These are phyloP conservation scores for Penicillium taxi DNA, from an alignment of 495 filamentous ascomycete species.

Conservation along the genomic window DNA sequence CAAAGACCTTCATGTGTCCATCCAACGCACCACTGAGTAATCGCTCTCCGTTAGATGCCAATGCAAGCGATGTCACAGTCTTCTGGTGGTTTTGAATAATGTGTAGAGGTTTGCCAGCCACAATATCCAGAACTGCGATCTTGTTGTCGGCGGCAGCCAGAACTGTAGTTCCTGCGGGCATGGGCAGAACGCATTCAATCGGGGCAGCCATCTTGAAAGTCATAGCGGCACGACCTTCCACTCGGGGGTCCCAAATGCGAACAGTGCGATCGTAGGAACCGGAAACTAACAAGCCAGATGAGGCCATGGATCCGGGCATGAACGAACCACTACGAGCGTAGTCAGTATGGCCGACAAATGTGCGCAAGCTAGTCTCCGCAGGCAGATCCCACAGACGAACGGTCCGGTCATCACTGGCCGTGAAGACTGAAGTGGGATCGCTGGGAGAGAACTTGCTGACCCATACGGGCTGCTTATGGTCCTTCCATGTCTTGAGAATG, in stretches of 20 bases:
- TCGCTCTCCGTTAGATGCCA: slow-evolving; percentile 70
- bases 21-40: slow-evolving; percentile 83
- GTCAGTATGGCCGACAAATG: slow-evolving; percentile 82
- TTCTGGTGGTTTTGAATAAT: slow-evolving; percentile 93
- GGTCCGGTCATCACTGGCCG: slow-evolving; percentile 79
- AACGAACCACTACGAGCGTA: slow-evolving; percentile 84
- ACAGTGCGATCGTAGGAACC: slow-evolving; percentile 94
- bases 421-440: slow-evolving; percentile 78
- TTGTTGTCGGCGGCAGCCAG: slow-evolving; percentile 78
- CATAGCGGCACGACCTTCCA: slow-evolving; percentile 62
- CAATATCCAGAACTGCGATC: slow-evolving; percentile 88
- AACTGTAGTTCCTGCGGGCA: slow-evolving; percentile 77
- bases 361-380: slow-evolving; percentile 60
- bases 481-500: slow-evolving; percentile 91
- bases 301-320: slow-evolving; percentile 66
- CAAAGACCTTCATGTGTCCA: slow-evolving; percentile 93
- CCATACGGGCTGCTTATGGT: slow-evolving; percentile 94
- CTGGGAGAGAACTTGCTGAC: slow-evolving; percentile 78
- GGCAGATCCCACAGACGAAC: slow-evolving; percentile 93
- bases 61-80: slow-evolving; percentile 76
- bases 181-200: slow-evolving; percentile 76
- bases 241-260: slow-evolving; percentile 83
- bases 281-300: slow-evolving; percentile 65
- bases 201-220: slow-evolving; percentile 87
- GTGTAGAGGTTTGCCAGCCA: slow-evolving; percentile 79